Percentiles rank a stretch among this genome's conserved stretches.
Conservation (phyloP, 306 rosid genomes). For the Medicago arabica region DNA sequence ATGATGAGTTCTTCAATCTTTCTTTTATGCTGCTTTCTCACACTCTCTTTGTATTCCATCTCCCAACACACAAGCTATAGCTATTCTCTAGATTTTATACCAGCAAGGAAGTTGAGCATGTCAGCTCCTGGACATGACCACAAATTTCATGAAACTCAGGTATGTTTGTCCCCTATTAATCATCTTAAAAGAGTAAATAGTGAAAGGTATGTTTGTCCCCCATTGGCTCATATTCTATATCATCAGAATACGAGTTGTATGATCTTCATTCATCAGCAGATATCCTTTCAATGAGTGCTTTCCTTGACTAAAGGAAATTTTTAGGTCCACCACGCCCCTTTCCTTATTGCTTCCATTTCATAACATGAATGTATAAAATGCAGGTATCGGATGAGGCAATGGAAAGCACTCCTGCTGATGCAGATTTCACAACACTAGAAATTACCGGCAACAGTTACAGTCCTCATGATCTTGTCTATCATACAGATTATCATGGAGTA, state of each 20-base stretch:
- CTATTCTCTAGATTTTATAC: slow-evolving; percentile 43
- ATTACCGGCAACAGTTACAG: slow-evolving; percentile 42
- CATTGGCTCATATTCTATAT: not conserved
- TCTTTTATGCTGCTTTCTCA: slow-evolving; percentile 59
- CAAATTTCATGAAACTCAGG: slow-evolving; percentile 49
- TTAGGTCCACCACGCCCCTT: slow-evolving; percentile 20
- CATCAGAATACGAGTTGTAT: not conserved
- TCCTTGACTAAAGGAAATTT: not conserved
- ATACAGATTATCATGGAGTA: slow-evolving; percentile 88
- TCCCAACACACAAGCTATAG: slow-evolving; percentile 50
- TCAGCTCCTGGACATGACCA: slow-evolving; percentile 27
- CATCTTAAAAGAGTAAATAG: slow-evolving; percentile 23
- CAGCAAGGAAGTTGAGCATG: slow-evolving; percentile 58
- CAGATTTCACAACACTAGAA: slow-evolving; percentile 46
- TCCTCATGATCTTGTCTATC: slow-evolving; percentile 66
- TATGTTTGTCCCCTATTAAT: slow-evolving; percentile 36
- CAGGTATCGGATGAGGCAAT: slow-evolving; percentile 60
- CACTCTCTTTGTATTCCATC: slow-evolving; percentile 50
- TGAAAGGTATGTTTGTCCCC: not conserved
- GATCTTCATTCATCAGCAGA: not conserved
- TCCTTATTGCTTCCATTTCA: slow-evolving; percentile 26
- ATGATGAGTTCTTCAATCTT: slow-evolving; percentile 60
- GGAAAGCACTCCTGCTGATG: slow-evolving; percentile 41
- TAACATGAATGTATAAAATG: slow-evolving; percentile 42
- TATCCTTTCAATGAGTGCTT: not conserved